Base-by-base conservation (phyloP, 306 rosid species). In the Medicago truncatula region DNA sequence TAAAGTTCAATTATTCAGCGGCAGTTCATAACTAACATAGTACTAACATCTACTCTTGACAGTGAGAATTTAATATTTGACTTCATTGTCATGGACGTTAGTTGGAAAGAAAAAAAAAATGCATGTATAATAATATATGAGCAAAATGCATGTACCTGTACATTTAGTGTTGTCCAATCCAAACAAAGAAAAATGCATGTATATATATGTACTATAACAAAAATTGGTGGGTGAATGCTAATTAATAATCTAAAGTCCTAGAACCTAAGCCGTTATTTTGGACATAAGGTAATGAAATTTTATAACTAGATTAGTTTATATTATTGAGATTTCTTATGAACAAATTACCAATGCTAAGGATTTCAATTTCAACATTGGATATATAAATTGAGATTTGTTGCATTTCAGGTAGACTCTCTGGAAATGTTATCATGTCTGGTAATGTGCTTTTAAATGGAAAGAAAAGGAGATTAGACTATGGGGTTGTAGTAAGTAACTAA, bases 381-480 rank as follows among this genome's bases (percentile, higher is more conserved):
- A 28, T 25, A 56, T 52, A 61, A 61, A 46, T 41, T 65, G 20
- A 54, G 21, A 21, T n/a, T 64, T 6, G 0, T 79, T 79, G 81
- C 89, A 90, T 79, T 83, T 80, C 92, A 95, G 98, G 97, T 28
- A 88, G 97, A 81, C 92, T 95, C 41, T 84, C 91, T 34, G 67
- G 90, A 85, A 92, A 92, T 46, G 87, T 83, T 72, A 83, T 90
- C 79, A 85, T 95, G 95, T 87, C 96, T 10, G 98, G 97, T 73
- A 83, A 89, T 38, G 88, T 92, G 77, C 88, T 90, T 81, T 69
- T 95, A 18, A 95, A 92, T 79, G 97, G 96, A 67, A 90, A 85
- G 85, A 92, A 89, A 64, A 86, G 54, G 57, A 85, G 85, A 68
- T 84, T 89, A 34, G 92, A 83, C 75, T 86, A 83, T 68, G 97